phyloP scores from a whole-genome alignment of 805 yeast genomes.

The Candida dajiaensis region DNA sequence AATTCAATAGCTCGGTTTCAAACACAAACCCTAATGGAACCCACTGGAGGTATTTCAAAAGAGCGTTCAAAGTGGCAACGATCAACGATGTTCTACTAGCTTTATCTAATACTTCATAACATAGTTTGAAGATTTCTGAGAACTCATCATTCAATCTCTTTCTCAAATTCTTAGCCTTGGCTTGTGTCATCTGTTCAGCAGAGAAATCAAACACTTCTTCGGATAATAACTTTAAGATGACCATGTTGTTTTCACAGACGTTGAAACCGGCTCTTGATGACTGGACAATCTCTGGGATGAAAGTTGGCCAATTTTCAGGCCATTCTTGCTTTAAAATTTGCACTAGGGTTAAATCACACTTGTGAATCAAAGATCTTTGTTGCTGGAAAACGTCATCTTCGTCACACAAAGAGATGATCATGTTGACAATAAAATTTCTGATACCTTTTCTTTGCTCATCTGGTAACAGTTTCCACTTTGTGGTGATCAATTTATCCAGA shows the following conservation, averaged over 20 bases:
- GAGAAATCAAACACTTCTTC: constrained; percentile 96
- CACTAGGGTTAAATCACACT: constrained; percentile 89
- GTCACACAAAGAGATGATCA: constrained; percentile 89
- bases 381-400: constrained; percentile 65
- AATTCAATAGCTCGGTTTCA: constrained; percentile 72
- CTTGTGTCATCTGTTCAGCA: constrained; percentile 96
- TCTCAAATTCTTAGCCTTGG: constrained; percentile 80
- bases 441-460: constrained; percentile 87
- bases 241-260: constrained; percentile 97
- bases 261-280: constrained; percentile 81
- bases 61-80: constrained; percentile 74
- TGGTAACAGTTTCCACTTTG: constrained; percentile 92
- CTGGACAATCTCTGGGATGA: constrained; percentile 86
- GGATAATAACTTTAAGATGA: constrained; percentile 76
- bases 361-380: constrained; percentile 81
- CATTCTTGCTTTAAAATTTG: constrained; percentile 96
- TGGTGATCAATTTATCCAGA: constrained; percentile 81
- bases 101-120: constrained; percentile 89
- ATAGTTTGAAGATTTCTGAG: constrained; percentile 85
- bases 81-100: constrained; percentile 81
- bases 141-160: constrained; percentile 84
- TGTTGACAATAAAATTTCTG: constrained; percentile 86
- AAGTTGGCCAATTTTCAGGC: constrained; percentile 98
- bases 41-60: constrained; percentile 89
- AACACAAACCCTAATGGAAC: constrained; percentile 86